phyloP scores from a whole-genome alignment of 2,329 filamentous ascomycete genomes.

The Blastomyces parvus region DNA sequence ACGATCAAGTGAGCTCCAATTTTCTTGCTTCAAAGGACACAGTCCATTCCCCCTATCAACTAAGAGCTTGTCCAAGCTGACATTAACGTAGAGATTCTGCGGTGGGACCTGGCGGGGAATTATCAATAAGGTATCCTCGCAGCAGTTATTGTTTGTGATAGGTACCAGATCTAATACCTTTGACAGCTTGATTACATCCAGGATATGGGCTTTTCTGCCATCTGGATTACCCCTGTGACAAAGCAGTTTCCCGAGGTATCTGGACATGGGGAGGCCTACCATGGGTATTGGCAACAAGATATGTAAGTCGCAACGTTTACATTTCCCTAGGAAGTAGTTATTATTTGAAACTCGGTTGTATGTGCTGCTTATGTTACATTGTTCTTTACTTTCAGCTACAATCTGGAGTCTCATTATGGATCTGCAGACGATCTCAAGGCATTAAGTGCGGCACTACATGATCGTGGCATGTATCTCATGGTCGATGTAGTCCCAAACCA shows the following conservation, averaged over 20 bases:
- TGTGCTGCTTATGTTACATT: not conserved
- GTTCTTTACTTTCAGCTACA: slow-evolving; percentile 20
- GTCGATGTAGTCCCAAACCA: slow-evolving; percentile 46
- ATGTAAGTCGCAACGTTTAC: slow-evolving; percentile 18
- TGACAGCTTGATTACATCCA: slow-evolving; percentile 43
- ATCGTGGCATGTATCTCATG: slow-evolving; percentile 44
- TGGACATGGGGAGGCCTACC: slow-evolving; percentile 39
- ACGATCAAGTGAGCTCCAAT: not conserved
- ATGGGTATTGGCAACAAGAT: slow-evolving; percentile 44
- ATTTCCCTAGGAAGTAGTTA: not conserved
- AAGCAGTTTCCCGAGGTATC: slow-evolving; percentile 30
- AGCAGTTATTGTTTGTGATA: not conserved
- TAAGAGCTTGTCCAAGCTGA: slow-evolving; percentile 13
- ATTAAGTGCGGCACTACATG: slow-evolving; percentile 38
- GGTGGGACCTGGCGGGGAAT: slow-evolving; percentile 45
- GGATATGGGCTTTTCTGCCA: slow-evolving; percentile 39
- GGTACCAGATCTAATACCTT: not conserved
- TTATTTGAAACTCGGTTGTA: not conserved
- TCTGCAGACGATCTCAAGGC: slow-evolving; percentile 39
- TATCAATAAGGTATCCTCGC: slow-evolving; percentile 23
- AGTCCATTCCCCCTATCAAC: not conserved
- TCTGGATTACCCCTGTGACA: slow-evolving; percentile 32
- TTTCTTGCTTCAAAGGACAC: not conserved
- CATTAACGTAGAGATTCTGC: slow-evolving; percentile 34
- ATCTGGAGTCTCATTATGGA: slow-evolving; percentile 43